Evolutionary conservation across 345 rosid species (phyloP).

Genomic region (Schrenkiella parvula): DNA sequence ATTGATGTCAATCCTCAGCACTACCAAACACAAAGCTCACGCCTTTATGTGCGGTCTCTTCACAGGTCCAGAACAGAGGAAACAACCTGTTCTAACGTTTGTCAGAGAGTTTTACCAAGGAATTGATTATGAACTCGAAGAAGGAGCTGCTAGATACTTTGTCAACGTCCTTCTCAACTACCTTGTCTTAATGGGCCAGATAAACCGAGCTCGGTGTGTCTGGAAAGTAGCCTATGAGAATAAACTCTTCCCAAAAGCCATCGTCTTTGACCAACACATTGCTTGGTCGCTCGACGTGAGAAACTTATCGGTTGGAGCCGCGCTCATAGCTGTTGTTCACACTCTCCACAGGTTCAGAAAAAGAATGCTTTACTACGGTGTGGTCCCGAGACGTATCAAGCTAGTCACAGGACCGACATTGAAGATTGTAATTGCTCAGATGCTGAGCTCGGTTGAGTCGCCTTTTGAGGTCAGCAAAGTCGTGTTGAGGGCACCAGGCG

Average conservation of each 20-base stretch:
- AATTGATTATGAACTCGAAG: constrained; percentile 88
- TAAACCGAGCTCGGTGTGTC: constrained; percentile 89
- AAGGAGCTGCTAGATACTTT: constrained; percentile 89
- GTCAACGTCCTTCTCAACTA: constrained; percentile 93
- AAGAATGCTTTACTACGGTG: constrained; percentile 91
- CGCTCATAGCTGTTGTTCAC: constrained; percentile 92
- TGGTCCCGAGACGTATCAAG: constrained; percentile 87
- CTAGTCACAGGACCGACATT: constrained; percentile 93
- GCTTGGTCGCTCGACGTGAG: constrained; percentile 99
- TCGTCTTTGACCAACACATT: constrained; percentile 91
- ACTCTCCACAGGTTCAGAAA: constrained; percentile 94
- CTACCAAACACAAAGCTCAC: constrained; percentile 81
- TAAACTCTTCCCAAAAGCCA: constrained; percentile 96
- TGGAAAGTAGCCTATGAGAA: constrained; percentile 99
- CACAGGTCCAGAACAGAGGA: constrained; percentile 90
- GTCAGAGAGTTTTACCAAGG: constrained; percentile 93
- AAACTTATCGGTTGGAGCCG: constrained; percentile 93
- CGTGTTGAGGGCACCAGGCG: constrained; percentile 89
- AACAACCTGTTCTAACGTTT: constrained; percentile 78
- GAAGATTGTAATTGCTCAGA: constrained; percentile 88
- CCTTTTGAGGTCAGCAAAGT: constrained; percentile 97
- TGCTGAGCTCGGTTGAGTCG: constrained; percentile 89
- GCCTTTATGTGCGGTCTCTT: constrained; percentile 89
- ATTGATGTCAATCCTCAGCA: constrained; percentile 78
- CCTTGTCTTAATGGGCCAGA: constrained; percentile 95